A percentile compares a stretch with the other conserved stretches of the same genome.
Conservation (phyloP, 805 yeast species). For the Brettanomyces custersianus region DNA sequence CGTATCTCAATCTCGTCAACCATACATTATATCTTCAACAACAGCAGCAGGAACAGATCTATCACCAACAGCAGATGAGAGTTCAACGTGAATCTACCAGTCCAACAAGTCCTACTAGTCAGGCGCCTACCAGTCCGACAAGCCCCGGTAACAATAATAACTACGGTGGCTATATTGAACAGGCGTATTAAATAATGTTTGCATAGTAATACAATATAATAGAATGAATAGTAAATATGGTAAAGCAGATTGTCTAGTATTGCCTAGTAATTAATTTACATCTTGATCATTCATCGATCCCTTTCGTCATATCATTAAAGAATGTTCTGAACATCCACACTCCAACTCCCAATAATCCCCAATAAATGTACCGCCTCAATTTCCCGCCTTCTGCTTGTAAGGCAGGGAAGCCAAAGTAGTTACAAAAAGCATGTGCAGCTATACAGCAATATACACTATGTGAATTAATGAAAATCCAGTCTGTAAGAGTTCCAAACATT, state of each 20-base stretch:
- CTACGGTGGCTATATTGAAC: too few relatives aligned
- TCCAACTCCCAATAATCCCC: slow-evolving; percentile 35
- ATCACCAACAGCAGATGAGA: slow-evolving; percentile 1
- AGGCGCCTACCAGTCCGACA: too few relatives aligned
- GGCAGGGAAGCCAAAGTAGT: slow-evolving; percentile 59
- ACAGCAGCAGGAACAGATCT: slow-evolving; percentile 27
- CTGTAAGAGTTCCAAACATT: slow-evolving; percentile 62
- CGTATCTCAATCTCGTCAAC: slow-evolving; percentile 88
- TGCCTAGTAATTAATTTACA: too few relatives aligned
- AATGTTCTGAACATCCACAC: slow-evolving; percentile 26
- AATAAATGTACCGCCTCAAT: slow-evolving; percentile 27
- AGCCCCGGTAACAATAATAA: too few relatives aligned
- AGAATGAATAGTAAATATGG: too few relatives aligned
- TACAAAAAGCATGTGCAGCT: slow-evolving; percentile 58
- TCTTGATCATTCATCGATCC: too few relatives aligned
- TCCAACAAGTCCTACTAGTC: too few relatives aligned
- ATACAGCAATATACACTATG: slow-evolving; percentile 49
- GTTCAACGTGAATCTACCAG: too few relatives aligned
- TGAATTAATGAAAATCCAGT: slow-evolving; percentile 43
- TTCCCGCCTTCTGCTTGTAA: slow-evolving; percentile 8
- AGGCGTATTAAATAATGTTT: too few relatives aligned
- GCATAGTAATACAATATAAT: too few relatives aligned
- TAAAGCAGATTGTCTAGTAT: too few relatives aligned
- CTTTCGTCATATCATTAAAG: slow-evolving; percentile 17
- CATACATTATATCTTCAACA: slow-evolving; percentile 78